phyloP scores from a whole-genome alignment of 345 rosid species.

The Lepidium didymum region DNA sequence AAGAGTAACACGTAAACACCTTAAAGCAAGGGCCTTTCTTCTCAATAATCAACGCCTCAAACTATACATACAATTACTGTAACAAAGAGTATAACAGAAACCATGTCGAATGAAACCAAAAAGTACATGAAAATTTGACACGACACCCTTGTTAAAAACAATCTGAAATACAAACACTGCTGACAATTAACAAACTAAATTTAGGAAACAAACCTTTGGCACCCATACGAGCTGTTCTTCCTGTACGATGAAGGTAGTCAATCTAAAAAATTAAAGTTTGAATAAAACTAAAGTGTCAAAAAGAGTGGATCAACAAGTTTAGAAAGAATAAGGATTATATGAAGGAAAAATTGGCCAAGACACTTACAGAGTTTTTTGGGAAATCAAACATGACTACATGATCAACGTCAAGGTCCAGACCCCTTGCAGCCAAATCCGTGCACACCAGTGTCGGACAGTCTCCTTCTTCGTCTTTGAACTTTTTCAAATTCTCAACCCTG shows the following conservation, averaged over 20 bases:
- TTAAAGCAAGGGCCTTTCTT: background rate
- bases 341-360: background rate
- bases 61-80: background rate
- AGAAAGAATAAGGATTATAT: background rate
- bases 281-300: background rate
- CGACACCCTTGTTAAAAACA: background rate
- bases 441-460: constrained; percentile 93
- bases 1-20: background rate
- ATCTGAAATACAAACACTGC: background rate
- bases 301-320: background rate
- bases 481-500: constrained; percentile 82
- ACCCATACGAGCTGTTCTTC: constrained; percentile 98
- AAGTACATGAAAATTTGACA: background rate
- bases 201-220: constrained; percentile 62
- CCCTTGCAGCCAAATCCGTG: constrained; percentile 94
- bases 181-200: background rate
- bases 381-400: constrained; percentile 95
- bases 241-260: constrained; percentile 95
- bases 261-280: constrained; percentile 38
- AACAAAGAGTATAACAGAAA: background rate
- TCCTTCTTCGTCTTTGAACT: constrained; percentile 83
- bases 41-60: background rate
- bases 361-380: constrained; percentile 79
- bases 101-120: background rate
- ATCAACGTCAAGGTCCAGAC: constrained; percentile 85